These are phyloP conservation scores for Arthrocladium fulminans DNA, from an alignment of 2,329 filamentous ascomycete species.

Conservation along the genomic window DNA sequence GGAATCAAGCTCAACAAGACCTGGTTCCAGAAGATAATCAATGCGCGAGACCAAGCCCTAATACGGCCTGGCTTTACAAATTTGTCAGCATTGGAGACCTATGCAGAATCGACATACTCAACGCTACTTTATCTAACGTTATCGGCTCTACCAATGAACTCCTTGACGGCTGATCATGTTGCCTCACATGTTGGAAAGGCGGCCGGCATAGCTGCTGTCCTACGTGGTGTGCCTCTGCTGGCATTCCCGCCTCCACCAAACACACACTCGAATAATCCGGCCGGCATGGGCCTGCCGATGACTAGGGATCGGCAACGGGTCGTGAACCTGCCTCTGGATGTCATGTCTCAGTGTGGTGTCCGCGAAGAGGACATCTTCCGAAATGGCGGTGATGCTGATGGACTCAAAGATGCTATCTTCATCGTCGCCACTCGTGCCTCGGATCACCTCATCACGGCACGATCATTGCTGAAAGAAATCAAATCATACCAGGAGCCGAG, in stretches of 20 bases:
- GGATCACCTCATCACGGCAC: slow-evolving; percentile 87
- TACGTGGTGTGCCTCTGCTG: slow-evolving; percentile 83
- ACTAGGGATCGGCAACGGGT: slow-evolving; percentile 47
- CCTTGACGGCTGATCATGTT: slow-evolving; percentile 80
- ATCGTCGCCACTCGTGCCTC: slow-evolving; percentile 85
- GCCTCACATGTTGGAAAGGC: slow-evolving; percentile 95
- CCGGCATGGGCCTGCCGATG: slow-evolving; percentile 31
- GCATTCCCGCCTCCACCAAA: slow-evolving; percentile 62
- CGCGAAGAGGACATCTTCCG: slow-evolving; percentile 85
- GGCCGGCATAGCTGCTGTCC: slow-evolving; percentile 71
- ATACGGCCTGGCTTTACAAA: slow-evolving; percentile 72
- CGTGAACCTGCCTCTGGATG: slow-evolving; percentile 74
- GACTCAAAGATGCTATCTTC: slow-evolving; percentile 83
- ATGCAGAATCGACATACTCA: slow-evolving; percentile 91
- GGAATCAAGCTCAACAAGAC: slow-evolving; percentile 51
- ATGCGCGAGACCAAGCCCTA: slow-evolving; percentile 71
- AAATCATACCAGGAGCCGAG: slow-evolving; percentile 64
- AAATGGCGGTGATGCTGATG: slow-evolving; percentile 65
- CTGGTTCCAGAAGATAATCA: slow-evolving; percentile 70
- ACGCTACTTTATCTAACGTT: slow-evolving; percentile 83
- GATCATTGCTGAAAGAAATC: slow-evolving; percentile 80
- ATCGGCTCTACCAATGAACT: slow-evolving; percentile 67
- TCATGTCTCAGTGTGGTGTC: slow-evolving; percentile 74
- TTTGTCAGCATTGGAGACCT: slow-evolving; percentile 67
- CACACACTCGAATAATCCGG: slow-evolving; percentile 43